These are phyloP conservation scores for Pseudozyma hubeiensis DNA, from an alignment of 1,284 basidiomycete genomes.

Conservation along the genomic window DNA sequence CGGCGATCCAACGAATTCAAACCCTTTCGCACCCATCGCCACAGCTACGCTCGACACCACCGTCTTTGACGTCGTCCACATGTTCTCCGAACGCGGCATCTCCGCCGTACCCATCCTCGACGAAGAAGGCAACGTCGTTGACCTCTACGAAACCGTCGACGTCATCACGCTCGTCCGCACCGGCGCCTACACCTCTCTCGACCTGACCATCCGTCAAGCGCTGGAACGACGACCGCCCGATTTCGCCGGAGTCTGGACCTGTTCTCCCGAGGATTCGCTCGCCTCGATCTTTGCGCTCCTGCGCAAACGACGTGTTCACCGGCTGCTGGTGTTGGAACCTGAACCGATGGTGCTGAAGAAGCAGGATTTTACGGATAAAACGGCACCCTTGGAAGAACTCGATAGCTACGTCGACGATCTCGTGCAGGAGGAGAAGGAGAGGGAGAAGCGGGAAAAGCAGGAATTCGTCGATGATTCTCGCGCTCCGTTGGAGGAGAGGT, in stretches of 20 bases:
- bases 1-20: neutral
- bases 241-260: slow-evolving; percentile 95
- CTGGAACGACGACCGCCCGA: slow-evolving; percentile 87
- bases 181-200: slow-evolving; percentile 91
- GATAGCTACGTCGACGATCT: slow-evolving; percentile 38
- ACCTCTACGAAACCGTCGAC: slow-evolving; percentile 98
- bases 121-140: slow-evolving; percentile 90
- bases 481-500: slow-evolving; percentile 24
- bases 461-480: slow-evolving; percentile 19
- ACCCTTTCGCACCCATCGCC: slow-evolving; percentile 86
- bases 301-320: slow-evolving; percentile 91
- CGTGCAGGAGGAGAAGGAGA: slow-evolving; percentile 19
- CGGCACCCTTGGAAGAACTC: slow-evolving; percentile 36
- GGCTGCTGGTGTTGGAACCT: slow-evolving; percentile 72
- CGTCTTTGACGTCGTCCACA: slow-evolving; percentile 97
- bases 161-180: slow-evolving; percentile 87
- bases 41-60: slow-evolving; percentile 91
- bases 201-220: slow-evolving; percentile 93
- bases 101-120: slow-evolving; percentile 97
- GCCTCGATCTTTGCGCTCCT: slow-evolving; percentile 91
- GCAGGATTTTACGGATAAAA: slow-evolving; percentile 5
- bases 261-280: slow-evolving; percentile 91
- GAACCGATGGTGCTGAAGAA: slow-evolving; percentile 10
- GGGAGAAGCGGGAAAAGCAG: slow-evolving; percentile 9
- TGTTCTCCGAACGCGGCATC: slow-evolving; percentile 95